These are phyloP conservation scores for Trichoderma gracile DNA, from an alignment of 2,329 filamentous ascomycete species.

Conservation along the genomic window DNA sequence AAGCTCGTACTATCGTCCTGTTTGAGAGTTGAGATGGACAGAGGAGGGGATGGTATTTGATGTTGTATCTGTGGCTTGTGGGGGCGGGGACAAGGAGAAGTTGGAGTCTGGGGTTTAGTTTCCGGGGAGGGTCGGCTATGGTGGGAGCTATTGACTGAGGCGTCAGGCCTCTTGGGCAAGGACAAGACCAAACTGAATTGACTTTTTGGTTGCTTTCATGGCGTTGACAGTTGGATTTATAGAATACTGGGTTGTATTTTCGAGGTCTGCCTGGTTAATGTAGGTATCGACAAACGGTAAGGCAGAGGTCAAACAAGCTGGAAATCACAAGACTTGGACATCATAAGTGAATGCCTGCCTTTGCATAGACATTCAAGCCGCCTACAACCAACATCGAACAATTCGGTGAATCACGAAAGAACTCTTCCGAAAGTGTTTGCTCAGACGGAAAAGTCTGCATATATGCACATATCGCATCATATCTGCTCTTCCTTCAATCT, in stretches of 20 bases:
- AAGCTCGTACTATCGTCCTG: background rate
- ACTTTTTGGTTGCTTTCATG: background rate
- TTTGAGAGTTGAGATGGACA: too few species aligned
- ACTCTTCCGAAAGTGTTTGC: too few species aligned
- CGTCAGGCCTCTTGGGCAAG: background rate
- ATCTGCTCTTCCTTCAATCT: background rate
- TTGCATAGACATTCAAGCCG: too few species aligned
- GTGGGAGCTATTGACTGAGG: conserved; percentile 5
- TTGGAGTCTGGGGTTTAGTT: background rate
- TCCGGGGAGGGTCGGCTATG: conserved; percentile 13
- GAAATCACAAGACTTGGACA: too few species aligned
- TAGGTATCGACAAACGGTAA: background rate
- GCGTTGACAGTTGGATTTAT: too few species aligned
- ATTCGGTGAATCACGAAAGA: background rate
- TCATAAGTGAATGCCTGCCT: too few species aligned
- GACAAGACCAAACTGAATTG: background rate
- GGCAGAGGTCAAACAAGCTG: background rate
- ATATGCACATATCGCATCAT: background rate
- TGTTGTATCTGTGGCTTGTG: background rate
- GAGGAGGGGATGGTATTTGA: too few species aligned
- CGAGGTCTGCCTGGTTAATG: background rate
- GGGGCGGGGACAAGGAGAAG: background rate
- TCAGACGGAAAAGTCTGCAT: background rate
- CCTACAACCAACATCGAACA: background rate
- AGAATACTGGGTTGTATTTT: background rate